A percentile compares a stretch with the other conserved stretches of the same genome.
Evolutionary conservation across 2,329 filamentous ascomycete species (phyloP).

Genomic region (Ambrosiella beaveri): DNA sequence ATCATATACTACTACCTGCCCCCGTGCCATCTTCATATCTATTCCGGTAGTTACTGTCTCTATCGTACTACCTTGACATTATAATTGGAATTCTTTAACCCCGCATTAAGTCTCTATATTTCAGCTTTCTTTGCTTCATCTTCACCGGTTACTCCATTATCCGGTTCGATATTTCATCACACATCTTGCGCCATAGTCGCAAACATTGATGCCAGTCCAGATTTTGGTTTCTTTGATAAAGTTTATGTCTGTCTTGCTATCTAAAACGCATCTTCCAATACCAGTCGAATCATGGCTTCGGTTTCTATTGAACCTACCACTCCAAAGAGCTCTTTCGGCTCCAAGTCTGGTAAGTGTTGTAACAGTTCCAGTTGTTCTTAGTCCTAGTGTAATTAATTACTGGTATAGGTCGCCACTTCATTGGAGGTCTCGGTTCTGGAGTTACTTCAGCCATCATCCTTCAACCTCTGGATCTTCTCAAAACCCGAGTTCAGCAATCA

Average conservation of each 20-base stretch:
- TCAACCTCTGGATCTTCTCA: constrained; percentile 88
- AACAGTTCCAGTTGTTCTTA: not conserved
- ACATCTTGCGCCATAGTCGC: no score
- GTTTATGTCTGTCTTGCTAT: not conserved
- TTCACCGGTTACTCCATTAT: no score
- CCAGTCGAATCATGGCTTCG: not conserved
- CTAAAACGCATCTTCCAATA: not conserved
- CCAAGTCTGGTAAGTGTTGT: constrained; percentile 10
- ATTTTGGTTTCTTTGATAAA: not conserved
- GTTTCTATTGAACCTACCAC: not conserved
- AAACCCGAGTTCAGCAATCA: constrained; percentile 88
- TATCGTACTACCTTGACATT: no score
- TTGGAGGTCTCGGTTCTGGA: constrained; percentile 74
- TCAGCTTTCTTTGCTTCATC: no score
- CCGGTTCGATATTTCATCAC: no score
- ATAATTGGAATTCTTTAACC: no score
- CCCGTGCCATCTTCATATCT: no score
- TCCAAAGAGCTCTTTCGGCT: constrained; percentile 6
- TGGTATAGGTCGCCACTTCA: constrained; percentile 61
- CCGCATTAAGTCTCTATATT: no score
- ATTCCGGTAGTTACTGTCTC: no score
- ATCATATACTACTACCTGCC: no score
- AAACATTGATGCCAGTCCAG: not conserved
- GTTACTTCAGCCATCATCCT: constrained; percentile 76
- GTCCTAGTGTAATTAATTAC: not conserved